Percentiles rank a stretch among this genome's conserved stretches.
These are phyloP conservation scores for Wallacemonas sp. DNA, from an alignment of 208 protist species.

Conservation along the genomic window DNA sequence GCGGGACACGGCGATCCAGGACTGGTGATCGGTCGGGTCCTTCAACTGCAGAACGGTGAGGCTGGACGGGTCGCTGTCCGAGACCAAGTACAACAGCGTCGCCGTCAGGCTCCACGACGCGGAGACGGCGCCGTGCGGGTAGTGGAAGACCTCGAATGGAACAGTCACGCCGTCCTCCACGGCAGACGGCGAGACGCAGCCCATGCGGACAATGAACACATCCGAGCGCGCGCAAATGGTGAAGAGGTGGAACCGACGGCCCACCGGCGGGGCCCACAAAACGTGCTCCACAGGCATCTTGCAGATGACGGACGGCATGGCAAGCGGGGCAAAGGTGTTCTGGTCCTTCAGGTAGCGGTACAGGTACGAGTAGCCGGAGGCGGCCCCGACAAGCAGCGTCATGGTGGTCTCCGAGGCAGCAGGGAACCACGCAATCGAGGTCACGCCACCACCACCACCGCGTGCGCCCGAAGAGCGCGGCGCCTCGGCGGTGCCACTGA, in stretches of 20 bases:
- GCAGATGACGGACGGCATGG: conserved; percentile 39
- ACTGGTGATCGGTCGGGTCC: conserved; percentile 79
- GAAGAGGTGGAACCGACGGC: conserved; percentile 80
- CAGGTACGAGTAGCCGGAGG: conserved; percentile 78
- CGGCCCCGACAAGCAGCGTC: conserved; percentile 81
- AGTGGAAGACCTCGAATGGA: conserved; percentile 70
- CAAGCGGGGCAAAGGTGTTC: conserved; percentile 52
- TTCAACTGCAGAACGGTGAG: conserved; percentile 72
- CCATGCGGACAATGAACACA: conserved; percentile 78
- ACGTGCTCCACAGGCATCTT: conserved; percentile 63
- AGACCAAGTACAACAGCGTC: conserved; percentile 73
- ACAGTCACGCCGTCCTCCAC: conserved; percentile 34
- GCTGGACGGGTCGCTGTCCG: conserved; percentile 47
- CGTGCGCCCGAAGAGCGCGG: background rate
- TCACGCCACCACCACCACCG: conserved; percentile 52
- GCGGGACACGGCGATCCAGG: conserved; percentile 63
- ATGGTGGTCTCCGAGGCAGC: conserved; percentile 70
- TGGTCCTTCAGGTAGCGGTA: conserved; percentile 71
- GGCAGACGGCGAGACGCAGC: conserved; percentile 75
- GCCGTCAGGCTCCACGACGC: conserved; percentile 81
- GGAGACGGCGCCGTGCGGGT: conserved; percentile 65
- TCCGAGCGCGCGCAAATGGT: conserved; percentile 74
- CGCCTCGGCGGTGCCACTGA: background rate
- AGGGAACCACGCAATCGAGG: conserved; percentile 86
- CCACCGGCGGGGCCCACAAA: conserved; percentile 75